These are phyloP conservation scores for Venturia nashicola DNA, from an alignment of 2,329 filamentous ascomycete genomes.

Conservation along the genomic window DNA sequence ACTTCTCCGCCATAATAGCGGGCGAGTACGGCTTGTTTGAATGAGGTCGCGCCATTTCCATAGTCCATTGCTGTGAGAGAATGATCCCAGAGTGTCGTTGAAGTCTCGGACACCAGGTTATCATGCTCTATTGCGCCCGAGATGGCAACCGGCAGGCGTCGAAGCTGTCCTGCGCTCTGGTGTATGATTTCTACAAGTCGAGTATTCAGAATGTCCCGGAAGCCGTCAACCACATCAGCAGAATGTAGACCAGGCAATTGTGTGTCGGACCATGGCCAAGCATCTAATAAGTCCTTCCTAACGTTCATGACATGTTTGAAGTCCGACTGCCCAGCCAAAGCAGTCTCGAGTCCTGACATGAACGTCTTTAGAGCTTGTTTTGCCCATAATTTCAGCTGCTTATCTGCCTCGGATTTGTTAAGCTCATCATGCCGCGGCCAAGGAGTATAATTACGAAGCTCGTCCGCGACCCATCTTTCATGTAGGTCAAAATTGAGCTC, in stretches of 20 bases:
- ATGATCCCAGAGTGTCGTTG: neutral
- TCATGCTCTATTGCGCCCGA: conserved; percentile 42
- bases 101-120: neutral
- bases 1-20: conserved; percentile 62
- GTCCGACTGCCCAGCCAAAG: conserved; percentile 47
- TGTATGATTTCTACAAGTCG: conserved; percentile 54
- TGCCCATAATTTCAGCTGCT: conserved; percentile 27
- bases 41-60: conserved; percentile 49
- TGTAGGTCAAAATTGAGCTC: conserved; percentile 67
- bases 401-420: conserved; percentile 27
- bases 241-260: conserved; percentile 55
- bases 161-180: conserved; percentile 50
- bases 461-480: conserved; percentile 67
- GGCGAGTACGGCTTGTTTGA: conserved; percentile 58
- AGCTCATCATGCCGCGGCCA: conserved; percentile 73
- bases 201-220: conserved; percentile 57
- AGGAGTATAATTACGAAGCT: conserved; percentile 74
- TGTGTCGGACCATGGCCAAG: conserved; percentile 61
- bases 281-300: conserved; percentile 56
- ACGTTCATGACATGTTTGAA: conserved; percentile 59
- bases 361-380: conserved; percentile 25
- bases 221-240: conserved; percentile 52
- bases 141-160: conserved; percentile 52
- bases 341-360: conserved; percentile 48
- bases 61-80: conserved; percentile 42